phyloP scores from a whole-genome alignment of 352 stramenopile genomes.

The Globisporangium irregulare region DNA sequence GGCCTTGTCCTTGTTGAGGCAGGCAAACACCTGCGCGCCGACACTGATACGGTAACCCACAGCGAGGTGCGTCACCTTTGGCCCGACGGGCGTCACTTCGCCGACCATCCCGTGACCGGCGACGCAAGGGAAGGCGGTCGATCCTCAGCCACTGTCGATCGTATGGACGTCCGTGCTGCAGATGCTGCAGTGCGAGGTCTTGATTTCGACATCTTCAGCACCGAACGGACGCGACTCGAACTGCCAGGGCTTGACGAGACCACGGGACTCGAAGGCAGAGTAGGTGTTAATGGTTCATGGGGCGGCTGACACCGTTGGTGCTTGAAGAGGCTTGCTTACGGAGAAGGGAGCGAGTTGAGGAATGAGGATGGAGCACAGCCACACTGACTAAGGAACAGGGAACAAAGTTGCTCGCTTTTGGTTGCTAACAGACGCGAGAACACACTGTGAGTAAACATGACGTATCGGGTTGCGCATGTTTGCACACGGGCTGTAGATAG shows the following conservation, averaged over 20 bases:
- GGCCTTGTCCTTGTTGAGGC: not conserved
- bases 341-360: not conserved
- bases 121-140: slow-evolving; percentile 37
- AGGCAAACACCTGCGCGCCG: not conserved
- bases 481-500: too few species aligned
- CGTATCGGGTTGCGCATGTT: too few species aligned
- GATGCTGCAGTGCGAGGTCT: slow-evolving; percentile 59
- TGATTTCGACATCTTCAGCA: slow-evolving; percentile 46
- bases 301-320: slow-evolving; percentile 4
- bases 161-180: slow-evolving; percentile 54
- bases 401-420: too few species aligned
- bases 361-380: not conserved
- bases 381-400: too few species aligned
- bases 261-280: slow-evolving; percentile 32
- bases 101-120: slow-evolving; percentile 56
- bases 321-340: not conserved
- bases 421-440: too few species aligned
- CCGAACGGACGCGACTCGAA: slow-evolving; percentile 44
- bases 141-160: slow-evolving; percentile 43
- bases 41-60: slow-evolving; percentile 47
- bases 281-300: slow-evolving; percentile 39
- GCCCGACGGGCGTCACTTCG: slow-evolving; percentile 32
- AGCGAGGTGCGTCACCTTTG: slow-evolving; percentile 54
- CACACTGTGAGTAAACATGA: too few species aligned
- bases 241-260: slow-evolving; percentile 30